phyloP scores from a whole-genome alignment of 192 early-diverging fungal genomes.

The Backusella westeae region DNA sequence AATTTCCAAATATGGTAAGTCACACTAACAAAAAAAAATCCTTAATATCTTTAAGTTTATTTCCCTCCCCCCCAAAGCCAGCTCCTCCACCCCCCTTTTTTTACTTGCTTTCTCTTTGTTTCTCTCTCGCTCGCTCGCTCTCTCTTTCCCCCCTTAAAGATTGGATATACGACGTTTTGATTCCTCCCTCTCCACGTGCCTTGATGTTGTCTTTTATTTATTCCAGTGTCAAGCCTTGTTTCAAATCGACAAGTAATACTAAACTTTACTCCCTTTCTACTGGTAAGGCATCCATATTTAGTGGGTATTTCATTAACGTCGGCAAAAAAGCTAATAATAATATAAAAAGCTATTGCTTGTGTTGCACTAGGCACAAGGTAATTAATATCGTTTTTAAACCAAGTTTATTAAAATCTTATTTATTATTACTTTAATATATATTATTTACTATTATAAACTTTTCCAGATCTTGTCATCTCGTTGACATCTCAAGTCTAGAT shows the following conservation, averaged over 20 bases:
- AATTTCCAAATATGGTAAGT: constrained; percentile 5
- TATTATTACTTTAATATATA: background rate
- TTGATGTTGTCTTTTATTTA: constrained; percentile 16
- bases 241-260: constrained; percentile 15
- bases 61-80: background rate
- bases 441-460: background rate
- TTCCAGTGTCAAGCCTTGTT: constrained; percentile 14
- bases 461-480: constrained; percentile 12
- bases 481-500: constrained; percentile 14
- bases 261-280: constrained; percentile 11
- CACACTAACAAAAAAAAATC: background rate
- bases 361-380: constrained; percentile 28
- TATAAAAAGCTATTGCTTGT: constrained; percentile 19
- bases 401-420: background rate
- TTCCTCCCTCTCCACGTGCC: constrained; percentile 9
- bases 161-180: background rate
- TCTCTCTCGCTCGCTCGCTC: background rate
- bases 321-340: background rate
- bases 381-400: background rate
- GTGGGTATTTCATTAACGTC: constrained; percentile 1
- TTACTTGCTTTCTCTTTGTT: background rate
- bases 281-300: constrained; percentile 10
- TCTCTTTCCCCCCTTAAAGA: background rate
- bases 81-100: background rate
- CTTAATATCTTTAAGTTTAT: background rate